Evolutionary conservation across 176 grass and related monocot species (phyloP), one percentile per base, ranked within the genome.

Genomic region (Triticum timopheevii): DNA sequence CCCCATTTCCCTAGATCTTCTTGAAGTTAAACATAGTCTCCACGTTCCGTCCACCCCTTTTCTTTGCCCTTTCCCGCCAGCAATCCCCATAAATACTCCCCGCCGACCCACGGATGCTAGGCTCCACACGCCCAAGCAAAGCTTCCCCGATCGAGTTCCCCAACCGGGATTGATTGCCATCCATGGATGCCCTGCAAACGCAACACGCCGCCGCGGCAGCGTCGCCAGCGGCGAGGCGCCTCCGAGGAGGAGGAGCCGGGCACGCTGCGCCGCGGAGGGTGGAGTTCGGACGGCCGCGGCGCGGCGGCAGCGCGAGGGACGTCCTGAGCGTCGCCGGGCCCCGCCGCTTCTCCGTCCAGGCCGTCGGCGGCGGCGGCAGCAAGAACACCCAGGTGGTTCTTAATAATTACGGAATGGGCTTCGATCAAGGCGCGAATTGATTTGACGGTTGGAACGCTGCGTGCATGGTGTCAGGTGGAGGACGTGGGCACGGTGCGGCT

Each of bases 401-500:
- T 27, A 13, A 54, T 27, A 13, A 54, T 54, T 6, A 0, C 50
- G 3, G 50, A 7, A 76, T 76, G 50, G 1, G 73, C 73, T 54
- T 76, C 45, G 0, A 45, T 11, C 3, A 76, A 19, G 73, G 45
- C 45, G 45, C 45, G 73, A 54, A 54, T 54, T 47, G 2, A 7
- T 54, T 19, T 20, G 73, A 76, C 45, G 10, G 27, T 54, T 54
- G 2, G 47, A 76, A 11, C 4, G 25, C 16, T 54, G 50, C 50
- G 13, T 50, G 44, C 40, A 13, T 54, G 50, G 33, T 27, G 81
- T 50, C 56, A 87, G 88, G 83, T 79, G 84, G 85, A 92, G 70
- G 81, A 82, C 40, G 24, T 22, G n/a, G 69, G 9, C 19, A 38
- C 84, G 66, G 86, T 75, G 63, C 44, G 85, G 82, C 56, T 98